phyloP scores from a whole-genome alignment of 73 alveolate species.

The Paramecium biaurelia region DNA sequence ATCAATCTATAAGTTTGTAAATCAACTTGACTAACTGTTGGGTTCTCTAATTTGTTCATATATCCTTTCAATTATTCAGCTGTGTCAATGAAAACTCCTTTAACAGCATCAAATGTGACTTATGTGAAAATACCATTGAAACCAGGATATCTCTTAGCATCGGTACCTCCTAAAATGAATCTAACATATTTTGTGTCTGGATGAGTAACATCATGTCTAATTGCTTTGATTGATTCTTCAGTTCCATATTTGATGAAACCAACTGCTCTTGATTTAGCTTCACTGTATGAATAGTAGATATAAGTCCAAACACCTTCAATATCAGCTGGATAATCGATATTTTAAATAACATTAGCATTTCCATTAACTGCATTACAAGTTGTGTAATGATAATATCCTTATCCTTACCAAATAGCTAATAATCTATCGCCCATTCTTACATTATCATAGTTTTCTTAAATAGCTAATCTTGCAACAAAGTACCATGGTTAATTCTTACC shows the following conservation, averaged over 20 bases:
- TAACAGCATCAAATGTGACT: neutral
- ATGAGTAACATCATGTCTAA: conserved; percentile 9
- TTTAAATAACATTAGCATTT: neutral
- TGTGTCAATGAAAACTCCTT: neutral
- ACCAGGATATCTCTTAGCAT: conserved; percentile 32
- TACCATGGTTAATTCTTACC: conserved; percentile 44
- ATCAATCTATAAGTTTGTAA: neutral
- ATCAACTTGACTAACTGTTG: neutral
- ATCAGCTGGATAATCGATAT: conserved; percentile 53
- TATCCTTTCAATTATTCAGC: conserved; percentile 1
- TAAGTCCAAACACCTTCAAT: conserved; percentile 56
- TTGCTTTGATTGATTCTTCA: neutral
- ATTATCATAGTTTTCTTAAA: neutral
- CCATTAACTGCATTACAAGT: conserved; percentile 24
- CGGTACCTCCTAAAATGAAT: conserved; percentile 12
- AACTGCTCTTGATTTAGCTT: neutral
- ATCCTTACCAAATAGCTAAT: conserved; percentile 50
- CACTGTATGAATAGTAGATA: neutral
- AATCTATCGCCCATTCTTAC: conserved; percentile 33
- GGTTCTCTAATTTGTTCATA: neutral
- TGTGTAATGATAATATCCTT: neutral
- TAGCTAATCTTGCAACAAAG: conserved; percentile 20
- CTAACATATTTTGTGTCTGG: conserved; percentile 32
- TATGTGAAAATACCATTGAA: conserved; percentile 3
- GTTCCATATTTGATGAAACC: conserved; percentile 13